Evolutionary conservation across 2,329 filamentous ascomycete genomes (phyloP).

Genomic region (Microdochium paspali): DNA sequence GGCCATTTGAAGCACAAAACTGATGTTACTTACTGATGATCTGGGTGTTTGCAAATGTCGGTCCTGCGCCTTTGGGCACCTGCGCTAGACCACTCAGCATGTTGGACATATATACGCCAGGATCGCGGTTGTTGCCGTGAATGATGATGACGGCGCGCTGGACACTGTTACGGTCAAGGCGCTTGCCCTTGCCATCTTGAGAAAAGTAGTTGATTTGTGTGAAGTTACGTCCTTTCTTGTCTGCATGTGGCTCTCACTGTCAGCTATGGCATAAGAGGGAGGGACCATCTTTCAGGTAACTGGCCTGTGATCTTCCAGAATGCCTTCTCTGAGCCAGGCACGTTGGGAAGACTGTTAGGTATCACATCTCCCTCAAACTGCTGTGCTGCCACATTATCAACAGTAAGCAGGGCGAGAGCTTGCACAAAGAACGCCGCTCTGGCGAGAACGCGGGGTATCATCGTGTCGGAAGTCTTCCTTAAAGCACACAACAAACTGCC

Average conservation of each 20-base stretch:
- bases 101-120: conserved; percentile 20
- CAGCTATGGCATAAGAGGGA: neutral
- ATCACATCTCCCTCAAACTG: conserved; percentile 21
- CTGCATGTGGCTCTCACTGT: neutral
- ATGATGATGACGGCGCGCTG: conserved; percentile 23
- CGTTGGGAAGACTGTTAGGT: conserved; percentile 14
- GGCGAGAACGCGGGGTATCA: neutral
- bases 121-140: conserved; percentile 21
- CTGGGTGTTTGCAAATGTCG: neutral
- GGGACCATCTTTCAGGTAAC: neutral
- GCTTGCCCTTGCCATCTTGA: conserved; percentile 12
- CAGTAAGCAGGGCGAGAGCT: neutral
- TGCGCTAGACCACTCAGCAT: conserved; percentile 19
- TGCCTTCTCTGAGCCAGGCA: conserved; percentile 20
- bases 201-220: conserved; percentile 20
- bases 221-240: conserved; percentile 12
- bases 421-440: neutral
- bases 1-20: neutral
- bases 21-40: neutral
- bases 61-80: conserved; percentile 9
- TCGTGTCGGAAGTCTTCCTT: neutral
- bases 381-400: conserved; percentile 7
- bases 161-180: conserved; percentile 12
- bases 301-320: conserved; percentile 17
- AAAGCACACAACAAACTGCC: too few relatives aligned